Percentiles rank a stretch among this genome's conserved stretches.
Evolutionary conservation across 805 yeast species (phyloP).

Genomic region (Candida schatavii): DNA sequence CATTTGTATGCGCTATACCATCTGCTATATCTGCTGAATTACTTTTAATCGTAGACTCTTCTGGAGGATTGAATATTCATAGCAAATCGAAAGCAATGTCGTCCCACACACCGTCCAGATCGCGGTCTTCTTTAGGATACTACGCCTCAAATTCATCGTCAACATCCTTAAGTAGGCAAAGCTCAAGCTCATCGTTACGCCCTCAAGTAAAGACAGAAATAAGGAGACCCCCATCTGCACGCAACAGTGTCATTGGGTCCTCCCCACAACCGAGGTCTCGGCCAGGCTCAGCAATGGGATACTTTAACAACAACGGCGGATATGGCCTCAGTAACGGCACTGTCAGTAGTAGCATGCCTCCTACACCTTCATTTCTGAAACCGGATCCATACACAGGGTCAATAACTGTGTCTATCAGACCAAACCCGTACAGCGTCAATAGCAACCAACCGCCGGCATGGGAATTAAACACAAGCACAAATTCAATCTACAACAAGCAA

Average conservation of each 20-base stretch:
- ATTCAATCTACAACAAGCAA: constrained; percentile 45
- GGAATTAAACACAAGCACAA: constrained; percentile 39
- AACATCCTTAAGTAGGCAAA: constrained; percentile 6
- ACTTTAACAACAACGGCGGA: constrained; percentile 9
- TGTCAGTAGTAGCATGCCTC: constrained; percentile 26
- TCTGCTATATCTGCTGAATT: too few species aligned
- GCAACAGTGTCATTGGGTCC: constrained; percentile 24
- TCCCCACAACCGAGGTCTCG: constrained; percentile 31
- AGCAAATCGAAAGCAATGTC: too few species aligned
- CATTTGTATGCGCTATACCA: too few species aligned
- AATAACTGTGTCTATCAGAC: constrained; percentile 74
- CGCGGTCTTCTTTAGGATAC: constrained; percentile 24
- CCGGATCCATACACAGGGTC: constrained; percentile 60
- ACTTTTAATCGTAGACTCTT: too few species aligned
- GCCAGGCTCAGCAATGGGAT: constrained; percentile 35
- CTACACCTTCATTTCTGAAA: constrained; percentile 31
- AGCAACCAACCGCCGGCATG: constrained; percentile 38
- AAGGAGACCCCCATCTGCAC: constrained; percentile 28
- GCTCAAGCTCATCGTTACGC: background rate
- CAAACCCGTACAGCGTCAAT: constrained; percentile 55
- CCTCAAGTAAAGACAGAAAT: constrained; percentile 17
- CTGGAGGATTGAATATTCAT: too few species aligned
- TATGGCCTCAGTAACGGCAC: constrained; percentile 4
- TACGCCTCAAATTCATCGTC: constrained; percentile 8
- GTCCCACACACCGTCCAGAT: constrained; percentile 24